Conservation (phyloP, 805 yeast genomes). For the Saccharomycopsis sp. region DNA sequence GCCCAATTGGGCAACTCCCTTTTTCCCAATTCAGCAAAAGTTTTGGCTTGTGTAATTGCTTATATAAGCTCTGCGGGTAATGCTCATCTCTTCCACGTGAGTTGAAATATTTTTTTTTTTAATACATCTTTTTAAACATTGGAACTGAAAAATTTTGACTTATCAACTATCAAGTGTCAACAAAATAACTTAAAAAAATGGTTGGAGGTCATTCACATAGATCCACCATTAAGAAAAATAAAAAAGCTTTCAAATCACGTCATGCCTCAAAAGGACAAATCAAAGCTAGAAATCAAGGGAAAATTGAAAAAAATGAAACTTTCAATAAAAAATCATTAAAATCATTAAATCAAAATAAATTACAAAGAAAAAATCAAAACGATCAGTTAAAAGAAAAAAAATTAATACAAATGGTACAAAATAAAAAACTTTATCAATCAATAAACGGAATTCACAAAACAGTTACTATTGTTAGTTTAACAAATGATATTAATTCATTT, state of each 20-base stretch:
- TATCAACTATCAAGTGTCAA: not conserved
- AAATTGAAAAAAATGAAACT: constrained; percentile 51
- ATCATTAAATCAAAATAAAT: constrained; percentile 28
- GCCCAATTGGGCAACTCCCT: too few species aligned
- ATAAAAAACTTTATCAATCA: constrained; percentile 71
- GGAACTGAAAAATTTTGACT: not conserved
- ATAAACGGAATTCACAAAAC: constrained; percentile 73
- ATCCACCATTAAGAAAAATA: constrained; percentile 70
- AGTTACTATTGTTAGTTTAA: constrained; percentile 69
- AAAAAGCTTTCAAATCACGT: constrained; percentile 83
- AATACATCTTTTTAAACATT: not conserved
- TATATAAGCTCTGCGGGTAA: too few species aligned
- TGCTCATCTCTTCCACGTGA: too few species aligned
- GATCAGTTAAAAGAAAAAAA: constrained; percentile 71
- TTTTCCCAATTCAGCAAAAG: too few species aligned
- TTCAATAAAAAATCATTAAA: constrained; percentile 26
- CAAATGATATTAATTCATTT: constrained; percentile 50
- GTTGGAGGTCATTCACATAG: constrained; percentile 54
- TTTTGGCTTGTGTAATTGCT: too few species aligned
- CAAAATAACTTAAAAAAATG: not conserved
- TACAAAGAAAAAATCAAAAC: constrained; percentile 68
- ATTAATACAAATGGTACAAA: constrained; percentile 45
- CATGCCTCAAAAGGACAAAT: constrained; percentile 85
- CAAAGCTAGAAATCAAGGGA: constrained; percentile 75
- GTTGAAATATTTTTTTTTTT: not conserved